Evolutionary conservation across 169 alveolate genomes (phyloP).

Genomic region (Eimeria acervulina): DNA sequence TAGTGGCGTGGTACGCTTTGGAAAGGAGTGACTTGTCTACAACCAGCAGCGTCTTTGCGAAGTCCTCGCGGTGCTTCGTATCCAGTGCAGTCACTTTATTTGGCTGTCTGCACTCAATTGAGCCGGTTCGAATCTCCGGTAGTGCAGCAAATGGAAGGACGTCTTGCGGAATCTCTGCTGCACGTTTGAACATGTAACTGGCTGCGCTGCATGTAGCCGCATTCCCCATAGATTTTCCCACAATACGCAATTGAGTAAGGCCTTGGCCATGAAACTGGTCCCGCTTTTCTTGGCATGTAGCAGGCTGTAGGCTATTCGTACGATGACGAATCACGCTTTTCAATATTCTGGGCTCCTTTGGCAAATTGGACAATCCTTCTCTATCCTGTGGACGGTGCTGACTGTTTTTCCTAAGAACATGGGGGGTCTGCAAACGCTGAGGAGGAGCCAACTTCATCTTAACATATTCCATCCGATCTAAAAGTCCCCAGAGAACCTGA

Average conservation of each 20-base stretch:
- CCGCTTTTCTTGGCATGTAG: neutral
- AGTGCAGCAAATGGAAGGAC: neutral
- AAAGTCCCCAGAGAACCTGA: neutral
- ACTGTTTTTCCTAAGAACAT: neutral
- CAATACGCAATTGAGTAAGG: neutral
- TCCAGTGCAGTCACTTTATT: neutral
- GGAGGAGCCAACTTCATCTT: neutral
- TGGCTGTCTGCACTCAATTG: neutral
- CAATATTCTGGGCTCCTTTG: neutral
- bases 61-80: neutral
- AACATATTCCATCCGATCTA: neutral
- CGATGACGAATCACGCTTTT: no score
- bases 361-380: neutral
- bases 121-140: neutral
- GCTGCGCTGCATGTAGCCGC: neutral
- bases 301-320: neutral
- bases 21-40: neutral
- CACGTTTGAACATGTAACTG: neutral
- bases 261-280: neutral
- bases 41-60: neutral
- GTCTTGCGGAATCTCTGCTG: neutral
- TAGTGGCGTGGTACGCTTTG: neutral
- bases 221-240: conserved; percentile 32
- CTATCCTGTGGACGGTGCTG: no score
- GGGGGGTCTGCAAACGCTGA: neutral